These are phyloP conservation scores for Wallacemonas sp. DNA, from an alignment of 208 protist species.

Conservation along the genomic window DNA sequence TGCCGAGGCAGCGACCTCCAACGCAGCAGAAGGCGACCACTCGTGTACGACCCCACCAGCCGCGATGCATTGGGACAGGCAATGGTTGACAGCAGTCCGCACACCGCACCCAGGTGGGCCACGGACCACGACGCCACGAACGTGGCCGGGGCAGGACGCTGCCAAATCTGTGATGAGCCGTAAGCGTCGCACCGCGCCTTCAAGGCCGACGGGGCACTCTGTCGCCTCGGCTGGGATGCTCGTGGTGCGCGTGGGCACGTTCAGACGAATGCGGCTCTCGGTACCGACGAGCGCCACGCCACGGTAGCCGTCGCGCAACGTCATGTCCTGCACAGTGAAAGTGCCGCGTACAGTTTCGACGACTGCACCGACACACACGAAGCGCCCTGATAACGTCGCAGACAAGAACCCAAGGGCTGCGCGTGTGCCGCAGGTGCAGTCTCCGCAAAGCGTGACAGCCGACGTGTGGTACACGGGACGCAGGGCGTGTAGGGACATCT, in stretches of 20 bases:
- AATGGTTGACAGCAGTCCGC: conserved; percentile 25
- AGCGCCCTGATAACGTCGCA: conserved; percentile 44
- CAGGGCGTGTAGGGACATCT: neutral
- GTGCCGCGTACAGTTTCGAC: conserved; percentile 30
- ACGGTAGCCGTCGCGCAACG: conserved; percentile 41
- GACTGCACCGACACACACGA: conserved; percentile 39
- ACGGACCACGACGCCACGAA: conserved; percentile 41
- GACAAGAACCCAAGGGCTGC: conserved; percentile 14
- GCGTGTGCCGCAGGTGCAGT: neutral
- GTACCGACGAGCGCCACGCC: conserved; percentile 51
- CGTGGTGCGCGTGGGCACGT: conserved; percentile 7
- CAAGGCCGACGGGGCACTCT: conserved; percentile 34
- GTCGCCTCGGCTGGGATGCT: neutral
- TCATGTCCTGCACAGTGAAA: conserved; percentile 50
- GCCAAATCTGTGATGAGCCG: conserved; percentile 20
- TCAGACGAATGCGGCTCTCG: conserved; percentile 55
- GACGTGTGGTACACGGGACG: neutral
- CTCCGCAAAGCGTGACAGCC: conserved; percentile 1
- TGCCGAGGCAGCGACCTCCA: conserved; percentile 7
- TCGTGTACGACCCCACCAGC: conserved; percentile 15
- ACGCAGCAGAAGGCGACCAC: conserved; percentile 30
- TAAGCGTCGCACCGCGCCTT: conserved; percentile 27
- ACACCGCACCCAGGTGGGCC: conserved; percentile 61
- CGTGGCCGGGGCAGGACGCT: conserved; percentile 12
- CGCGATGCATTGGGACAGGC: conserved; percentile 8